Evolutionary conservation across 768 basidiomycete genomes (phyloP).

Genomic region (Kwoniella dendrophila): DNA sequence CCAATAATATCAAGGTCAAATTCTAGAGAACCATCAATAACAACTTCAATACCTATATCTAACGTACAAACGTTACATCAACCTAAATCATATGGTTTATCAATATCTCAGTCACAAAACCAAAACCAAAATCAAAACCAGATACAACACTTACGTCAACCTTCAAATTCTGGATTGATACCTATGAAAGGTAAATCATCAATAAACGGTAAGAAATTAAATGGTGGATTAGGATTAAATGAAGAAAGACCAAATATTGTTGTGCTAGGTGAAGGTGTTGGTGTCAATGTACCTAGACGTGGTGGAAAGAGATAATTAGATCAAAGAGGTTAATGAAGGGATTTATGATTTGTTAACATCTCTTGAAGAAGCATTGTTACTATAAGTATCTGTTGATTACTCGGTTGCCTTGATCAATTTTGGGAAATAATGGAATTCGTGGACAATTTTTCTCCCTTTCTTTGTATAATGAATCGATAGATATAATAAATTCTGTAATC

Average conservation of each 20-base stretch:
- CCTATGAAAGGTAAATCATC: constrained; percentile 1
- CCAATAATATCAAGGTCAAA: not conserved
- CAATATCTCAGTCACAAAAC: not conserved
- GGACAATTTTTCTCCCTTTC: too few relatives aligned
- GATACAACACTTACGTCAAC: constrained; percentile 8
- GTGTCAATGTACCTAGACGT: constrained; percentile 24
- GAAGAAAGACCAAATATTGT: constrained; percentile 23
- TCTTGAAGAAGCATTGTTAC: too few relatives aligned
- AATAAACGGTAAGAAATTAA: constrained; percentile 14
- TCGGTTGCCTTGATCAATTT: too few relatives aligned
- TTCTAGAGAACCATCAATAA: not conserved
- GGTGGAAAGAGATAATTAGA: too few relatives aligned
- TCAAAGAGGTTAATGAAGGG: too few relatives aligned
- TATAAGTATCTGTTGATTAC: too few relatives aligned
- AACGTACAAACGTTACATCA: too few relatives aligned
- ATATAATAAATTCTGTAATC: too few relatives aligned
- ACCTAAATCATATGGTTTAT: not conserved
- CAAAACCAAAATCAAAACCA: not conserved
- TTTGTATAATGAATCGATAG: too few relatives aligned
- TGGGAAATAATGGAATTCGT: too few relatives aligned
- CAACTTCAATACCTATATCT: not conserved
- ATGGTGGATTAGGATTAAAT: not conserved
- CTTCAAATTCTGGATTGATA: not conserved
- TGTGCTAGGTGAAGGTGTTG: constrained; percentile 27
- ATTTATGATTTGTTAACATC: too few relatives aligned